A percentile compares a stretch with the other conserved stretches of the same genome.
phyloP scores from a whole-genome alignment of 805 yeast genomes.

The Kregervanrija delftensis region DNA sequence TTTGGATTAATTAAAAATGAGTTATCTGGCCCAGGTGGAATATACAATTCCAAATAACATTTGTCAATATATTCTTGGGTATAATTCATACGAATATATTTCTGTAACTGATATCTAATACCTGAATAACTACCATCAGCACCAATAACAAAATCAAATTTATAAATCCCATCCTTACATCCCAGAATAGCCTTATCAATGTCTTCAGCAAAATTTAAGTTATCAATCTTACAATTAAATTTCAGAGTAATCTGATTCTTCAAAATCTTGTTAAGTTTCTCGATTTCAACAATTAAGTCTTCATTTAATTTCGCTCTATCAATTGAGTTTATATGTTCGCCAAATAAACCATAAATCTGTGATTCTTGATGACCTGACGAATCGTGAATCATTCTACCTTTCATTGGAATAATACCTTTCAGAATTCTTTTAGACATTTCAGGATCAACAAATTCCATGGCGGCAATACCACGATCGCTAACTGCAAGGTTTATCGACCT shows the following conservation, averaged over 20 bases:
- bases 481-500: conserved; percentile 84
- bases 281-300: conserved; percentile 57
- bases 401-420: conserved; percentile 69
- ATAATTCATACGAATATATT: conserved; percentile 59
- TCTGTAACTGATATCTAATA: conserved; percentile 63
- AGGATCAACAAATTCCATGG: conserved; percentile 56
- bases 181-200: not conserved
- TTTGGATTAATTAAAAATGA: conserved; percentile 56
- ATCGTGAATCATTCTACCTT: conserved; percentile 86
- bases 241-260: conserved; percentile 30
- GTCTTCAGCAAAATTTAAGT: conserved; percentile 27
- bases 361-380: conserved; percentile 52
- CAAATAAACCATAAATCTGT: conserved; percentile 73
- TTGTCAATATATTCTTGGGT: conserved; percentile 76
- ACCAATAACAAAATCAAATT: conserved; percentile 63
- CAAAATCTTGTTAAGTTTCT: conserved; percentile 27
- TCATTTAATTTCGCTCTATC: conserved; percentile 69
- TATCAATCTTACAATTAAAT: conserved; percentile 53
- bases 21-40: conserved; percentile 47
- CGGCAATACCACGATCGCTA: conserved; percentile 74
- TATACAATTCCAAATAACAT: conserved; percentile 73
- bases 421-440: conserved; percentile 51
- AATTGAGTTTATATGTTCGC: conserved; percentile 80
- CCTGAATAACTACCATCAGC: conserved; percentile 82
- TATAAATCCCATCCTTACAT: not conserved